Base-by-base conservation (phyloP, 805 yeast genomes). In the Barnettozyma vustinii region DNA sequence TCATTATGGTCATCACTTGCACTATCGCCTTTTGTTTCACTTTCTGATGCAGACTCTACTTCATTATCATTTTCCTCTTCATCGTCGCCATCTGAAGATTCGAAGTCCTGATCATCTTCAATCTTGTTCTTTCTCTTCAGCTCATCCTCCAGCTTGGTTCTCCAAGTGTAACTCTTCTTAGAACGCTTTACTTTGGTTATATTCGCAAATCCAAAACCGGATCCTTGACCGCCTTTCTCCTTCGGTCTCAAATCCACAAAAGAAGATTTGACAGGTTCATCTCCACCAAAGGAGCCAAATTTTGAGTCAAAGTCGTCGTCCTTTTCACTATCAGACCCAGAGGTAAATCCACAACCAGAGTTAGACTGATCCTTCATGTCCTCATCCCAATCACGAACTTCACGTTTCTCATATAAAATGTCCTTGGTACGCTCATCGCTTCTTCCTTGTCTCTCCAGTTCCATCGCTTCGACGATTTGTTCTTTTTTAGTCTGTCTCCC, bases 111-210 rank as follows among this genome's bases (percentile, higher is more conserved):
- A 3, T 79, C 89, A 44, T 82, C 88, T 42, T 83, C 88, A 4
- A 59, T 47, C 27, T 72, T 67, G 48, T 72, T 59, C 47, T 69
- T 71, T 43, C 74, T 69, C 43, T 67, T 67, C 40, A 77, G 79
- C 44, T 70, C 74, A 44, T 60, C 59, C 48, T 75, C 84, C 6
- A 83, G 61, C 52, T 68, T 71, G 37, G 75, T 73, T 59, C 83
- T 79, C 97, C 97, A 90, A 40, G 83, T 85, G 60, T 87, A 87
- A 52, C 77, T 77, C 54, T 76, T 79, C 63, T 76, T 80, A 2
- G 67, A 53, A 52, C 69, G 73, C 52, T 66, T 70, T 8, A 79
- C 72, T 45, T 76, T 77, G 35, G 76, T 73, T 3, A 80, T 67
- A 59, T 81, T 76, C 5, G 72, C 65, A 58, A 87, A 86, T 1